Conservation (phyloP, 2,329 filamentous ascomycete species). For the Phaeomoniella chlamydospora region DNA sequence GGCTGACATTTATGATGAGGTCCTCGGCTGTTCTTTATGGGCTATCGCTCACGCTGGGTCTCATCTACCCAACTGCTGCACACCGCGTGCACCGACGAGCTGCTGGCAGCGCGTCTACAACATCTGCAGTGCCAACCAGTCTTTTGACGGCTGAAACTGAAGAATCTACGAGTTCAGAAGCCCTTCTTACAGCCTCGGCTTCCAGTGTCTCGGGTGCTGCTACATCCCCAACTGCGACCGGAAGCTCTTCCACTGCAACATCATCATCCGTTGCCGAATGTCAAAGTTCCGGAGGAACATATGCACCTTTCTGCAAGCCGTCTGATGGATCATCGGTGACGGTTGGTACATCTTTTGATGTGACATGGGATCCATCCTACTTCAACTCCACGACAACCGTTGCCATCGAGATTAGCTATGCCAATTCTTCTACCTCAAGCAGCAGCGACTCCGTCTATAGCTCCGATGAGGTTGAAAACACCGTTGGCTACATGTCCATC, state of each 20-base stretch:
- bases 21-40: not conserved
- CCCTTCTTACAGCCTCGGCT: not conserved
- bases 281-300: not conserved
- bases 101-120: not conserved
- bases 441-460: not conserved
- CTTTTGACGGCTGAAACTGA: not conserved
- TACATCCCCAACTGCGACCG: not conserved
- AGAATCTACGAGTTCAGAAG: not conserved
- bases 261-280: not conserved
- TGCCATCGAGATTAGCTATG: not conserved
- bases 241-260: not conserved
- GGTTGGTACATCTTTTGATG: not conserved
- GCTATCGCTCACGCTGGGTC: not conserved
- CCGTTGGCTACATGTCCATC: not conserved
- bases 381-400: not conserved
- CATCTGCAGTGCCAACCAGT: not conserved
- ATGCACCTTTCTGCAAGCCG: not conserved
- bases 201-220: too few species aligned
- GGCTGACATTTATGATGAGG: not conserved
- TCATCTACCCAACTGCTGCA: not conserved
- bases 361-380: not conserved
- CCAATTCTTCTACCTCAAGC: not conserved
- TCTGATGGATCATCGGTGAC: not conserved
- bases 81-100: not conserved
- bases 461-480: not conserved